A percentile compares a stretch with the other conserved stretches of the same genome.
Conservation (phyloP, 208 protist species). For the Acanthamoeba royreba region DNA sequence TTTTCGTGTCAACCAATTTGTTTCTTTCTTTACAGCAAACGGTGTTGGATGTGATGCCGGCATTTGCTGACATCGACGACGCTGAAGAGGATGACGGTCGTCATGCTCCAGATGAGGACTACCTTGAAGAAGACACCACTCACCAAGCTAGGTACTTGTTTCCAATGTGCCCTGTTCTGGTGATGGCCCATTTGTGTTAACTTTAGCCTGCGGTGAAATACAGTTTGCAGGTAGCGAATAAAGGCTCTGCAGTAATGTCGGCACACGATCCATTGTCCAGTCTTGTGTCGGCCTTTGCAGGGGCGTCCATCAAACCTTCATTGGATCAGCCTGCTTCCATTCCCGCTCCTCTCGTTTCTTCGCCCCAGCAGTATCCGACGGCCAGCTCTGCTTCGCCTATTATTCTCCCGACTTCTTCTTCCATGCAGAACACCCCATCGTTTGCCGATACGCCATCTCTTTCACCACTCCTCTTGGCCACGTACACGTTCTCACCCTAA, state of each 20-base stretch:
- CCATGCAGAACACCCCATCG: too few relatives aligned
- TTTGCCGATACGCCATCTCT: too few relatives aligned
- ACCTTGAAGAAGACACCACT: background rate
- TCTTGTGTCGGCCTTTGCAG: background rate
- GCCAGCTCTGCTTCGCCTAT: background rate
- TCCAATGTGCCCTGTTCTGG: background rate
- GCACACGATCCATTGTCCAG: background rate
- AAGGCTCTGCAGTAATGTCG: background rate
- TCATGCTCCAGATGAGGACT: background rate
- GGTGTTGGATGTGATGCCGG: slow-evolving; percentile 36
- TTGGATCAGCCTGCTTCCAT: background rate
- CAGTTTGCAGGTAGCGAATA: background rate
- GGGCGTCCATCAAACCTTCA: background rate
- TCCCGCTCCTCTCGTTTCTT: background rate
- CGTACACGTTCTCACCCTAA: too few relatives aligned
- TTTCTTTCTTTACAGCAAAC: slow-evolving; percentile 10
- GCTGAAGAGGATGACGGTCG: background rate
- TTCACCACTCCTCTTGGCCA: too few relatives aligned
- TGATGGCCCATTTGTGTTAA: too few relatives aligned
- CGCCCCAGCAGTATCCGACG: background rate
- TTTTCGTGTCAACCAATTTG: background rate
- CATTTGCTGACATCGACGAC: slow-evolving; percentile 28
- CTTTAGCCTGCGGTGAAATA: too few relatives aligned
- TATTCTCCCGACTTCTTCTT: background rate
- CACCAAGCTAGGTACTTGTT: background rate